A percentile compares a stretch with the other conserved stretches of the same genome.
phyloP scores from a whole-genome alignment of 441 rosid genomes.

The Pelargonium fulgidum region DNA sequence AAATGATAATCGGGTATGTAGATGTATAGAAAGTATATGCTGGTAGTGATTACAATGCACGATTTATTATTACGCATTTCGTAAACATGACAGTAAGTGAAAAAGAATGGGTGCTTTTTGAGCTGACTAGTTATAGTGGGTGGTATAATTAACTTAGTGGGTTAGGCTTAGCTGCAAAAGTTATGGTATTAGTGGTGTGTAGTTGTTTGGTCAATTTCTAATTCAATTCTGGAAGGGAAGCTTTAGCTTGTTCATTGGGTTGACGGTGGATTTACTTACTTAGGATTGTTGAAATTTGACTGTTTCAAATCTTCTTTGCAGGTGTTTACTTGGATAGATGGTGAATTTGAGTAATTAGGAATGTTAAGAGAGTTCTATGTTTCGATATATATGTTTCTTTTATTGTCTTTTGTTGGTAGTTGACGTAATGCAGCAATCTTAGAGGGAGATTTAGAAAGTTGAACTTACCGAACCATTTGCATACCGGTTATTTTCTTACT shows the following conservation, averaged over 20 bases:
- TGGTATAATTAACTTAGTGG: neutral
- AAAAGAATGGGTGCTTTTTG: neutral
- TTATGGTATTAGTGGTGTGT: neutral
- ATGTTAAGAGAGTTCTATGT: neutral
- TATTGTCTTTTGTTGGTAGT: neutral
- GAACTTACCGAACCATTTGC: neutral
- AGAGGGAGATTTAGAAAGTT: neutral
- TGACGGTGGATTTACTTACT: no score
- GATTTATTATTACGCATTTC: neutral
- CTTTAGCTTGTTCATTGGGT: no score
- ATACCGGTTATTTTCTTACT: neutral
- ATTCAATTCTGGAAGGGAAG: no score
- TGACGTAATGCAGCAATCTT: neutral
- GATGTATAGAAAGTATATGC: neutral
- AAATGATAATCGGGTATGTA: neutral
- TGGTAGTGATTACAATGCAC: neutral
- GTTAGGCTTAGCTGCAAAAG: conserved; percentile 1
- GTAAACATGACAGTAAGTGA: no score
- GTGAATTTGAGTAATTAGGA: neutral
- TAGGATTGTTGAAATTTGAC: no score
- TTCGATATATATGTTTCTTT: neutral
- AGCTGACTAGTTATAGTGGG: neutral
- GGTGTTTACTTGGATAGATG: neutral
- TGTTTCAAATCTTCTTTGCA: neutral
- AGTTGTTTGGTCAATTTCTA: no score